phyloP scores from a whole-genome alignment of 2,329 filamentous ascomycete genomes.

The Aspergillus vadensis region DNA sequence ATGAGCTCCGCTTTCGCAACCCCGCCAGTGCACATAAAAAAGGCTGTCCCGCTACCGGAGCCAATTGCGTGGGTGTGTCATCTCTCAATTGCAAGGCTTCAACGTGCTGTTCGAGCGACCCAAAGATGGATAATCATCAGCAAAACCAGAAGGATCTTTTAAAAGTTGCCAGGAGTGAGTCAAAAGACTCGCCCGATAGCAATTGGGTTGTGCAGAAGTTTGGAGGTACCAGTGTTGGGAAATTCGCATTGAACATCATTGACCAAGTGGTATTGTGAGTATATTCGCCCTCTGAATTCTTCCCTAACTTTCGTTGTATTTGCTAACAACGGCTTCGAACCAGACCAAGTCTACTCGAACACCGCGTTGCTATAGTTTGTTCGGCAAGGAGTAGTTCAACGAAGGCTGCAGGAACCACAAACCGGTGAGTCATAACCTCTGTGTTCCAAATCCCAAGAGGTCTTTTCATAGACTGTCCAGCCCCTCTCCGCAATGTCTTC shows the following conservation, averaged over 20 bases:
- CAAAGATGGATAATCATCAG: conserved; percentile 22
- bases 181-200: conserved; percentile 25
- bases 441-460: conserved; percentile 1
- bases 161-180: conserved; percentile 18
- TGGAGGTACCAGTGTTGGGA: conserved; percentile 92
- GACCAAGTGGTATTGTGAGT: conserved; percentile 68
- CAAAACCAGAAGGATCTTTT: conserved; percentile 17
- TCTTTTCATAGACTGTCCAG: neutral
- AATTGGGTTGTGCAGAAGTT: conserved; percentile 93
- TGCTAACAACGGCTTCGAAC: conserved; percentile 11
- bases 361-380: conserved; percentile 88
- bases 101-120: conserved; percentile 3
- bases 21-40: conserved; percentile 29
- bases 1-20: conserved; percentile 32
- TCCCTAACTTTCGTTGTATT: neutral
- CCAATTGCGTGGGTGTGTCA: conserved; percentile 15
- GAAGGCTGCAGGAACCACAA: conserved; percentile 93
- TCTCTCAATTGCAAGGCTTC: conserved; percentile 13
- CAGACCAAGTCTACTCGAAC: conserved; percentile 63
- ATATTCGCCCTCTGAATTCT: conserved; percentile 8
- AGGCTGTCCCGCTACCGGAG: conserved; percentile 22
- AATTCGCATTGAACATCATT: conserved; percentile 78
- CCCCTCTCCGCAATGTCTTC: neutral
- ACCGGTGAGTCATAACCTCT: conserved; percentile 65
- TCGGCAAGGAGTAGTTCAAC: conserved; percentile 93